Evolutionary conservation across 2,329 filamentous ascomycete species (phyloP), one percentile per base, ranked within the genome.

Genomic region (Tolypocladium sp.): DNA sequence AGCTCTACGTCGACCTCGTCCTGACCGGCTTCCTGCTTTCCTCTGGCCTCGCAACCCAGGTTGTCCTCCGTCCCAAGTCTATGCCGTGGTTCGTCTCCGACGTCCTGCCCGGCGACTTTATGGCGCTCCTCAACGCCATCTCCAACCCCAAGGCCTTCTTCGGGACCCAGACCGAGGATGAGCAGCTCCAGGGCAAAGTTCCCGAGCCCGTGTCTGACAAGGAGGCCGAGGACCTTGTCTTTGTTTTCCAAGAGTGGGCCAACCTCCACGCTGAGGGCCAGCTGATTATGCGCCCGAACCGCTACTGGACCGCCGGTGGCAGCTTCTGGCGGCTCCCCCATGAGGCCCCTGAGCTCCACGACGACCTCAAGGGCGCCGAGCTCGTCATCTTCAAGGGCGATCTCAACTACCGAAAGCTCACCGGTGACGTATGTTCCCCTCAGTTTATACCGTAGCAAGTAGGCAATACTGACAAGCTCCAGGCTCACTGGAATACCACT

Each of bases 31-130:
- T 96, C 71, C 81, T 99, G 17, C 81, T 99, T 8, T 87, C 91
- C 0, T 82, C 91, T 0, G 90, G 89, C 0, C 84, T 99, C 7
- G 94, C 94, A 0, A 97, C 92, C 0, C 85, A 86, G 30, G 82
- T 99, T 17, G 86, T 97, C 25, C 82, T 99, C 12, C 92, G 96
- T 69, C 92, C 94, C 57, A 99, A 99, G 77, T 88, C 86, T 27
- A 92, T 99, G 60, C 94, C 94, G 1, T 99, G 94, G 94, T 99
- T 97, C 70, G 94, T 99, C 55, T 97, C 92, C 1, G 94, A 99
- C 68, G 94, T 97, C 4, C 75, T 96, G 13, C 92, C 93, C 0
- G 81, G 79, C 46, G 94, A 99, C 74, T 97, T 97, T 67, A 81
- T 80, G 1, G 86, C 88, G n/a, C 82, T 97, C 2, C 83, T 99